Base-by-base conservation (phyloP, 1,284 basidiomycete genomes). In the Cyathus olla region DNA sequence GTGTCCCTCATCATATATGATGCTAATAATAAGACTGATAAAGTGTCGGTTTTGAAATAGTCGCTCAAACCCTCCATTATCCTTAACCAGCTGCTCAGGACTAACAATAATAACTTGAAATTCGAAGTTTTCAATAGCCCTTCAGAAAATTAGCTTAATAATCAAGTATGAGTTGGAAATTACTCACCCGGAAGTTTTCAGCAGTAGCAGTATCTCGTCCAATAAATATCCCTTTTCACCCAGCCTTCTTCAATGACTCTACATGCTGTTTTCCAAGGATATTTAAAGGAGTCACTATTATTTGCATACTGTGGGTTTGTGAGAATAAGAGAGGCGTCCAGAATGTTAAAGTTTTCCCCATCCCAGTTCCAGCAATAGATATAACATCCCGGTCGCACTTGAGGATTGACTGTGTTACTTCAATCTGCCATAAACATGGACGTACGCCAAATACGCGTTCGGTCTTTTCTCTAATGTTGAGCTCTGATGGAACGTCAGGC, bases 1-100 rank as follows among this genome's bases (percentile, higher is more conserved):
- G 50, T 78, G 77, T 0, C 57, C 77, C 60, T 80, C 75, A 51
- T 79, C 77, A 52, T 69, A 72, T 5, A 74, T 24, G 3, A 67
- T 40, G 40, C 59, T 59, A 19, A 67, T 46, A 15, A 65, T 39
- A 37, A 11, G 19, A 29, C 50, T 46, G 4, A 44, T 55, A 52
- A 66, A 66, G 17, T n/a, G 11, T 15, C 21, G 17, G n/a, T 65
- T 59, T 35, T 47, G 31, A 29, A 46, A 52, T 19, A 66, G 31
- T 27, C 28, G 31, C 40, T 62, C 63, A 50, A 62, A 61, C 10
- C 53, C 60, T n/a, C 63, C 56, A 22, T 40, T 57, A 17, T 9
- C 37, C 22, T 65, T 62, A 56, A 65, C 61, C 29, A 66, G 31
- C 24, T 65, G 63, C 49, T 66, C 63, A 0, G 61, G 63, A n/a